phyloP scores from a whole-genome alignment of 495 filamentous ascomycete species.

The Tuber magnatum region DNA sequence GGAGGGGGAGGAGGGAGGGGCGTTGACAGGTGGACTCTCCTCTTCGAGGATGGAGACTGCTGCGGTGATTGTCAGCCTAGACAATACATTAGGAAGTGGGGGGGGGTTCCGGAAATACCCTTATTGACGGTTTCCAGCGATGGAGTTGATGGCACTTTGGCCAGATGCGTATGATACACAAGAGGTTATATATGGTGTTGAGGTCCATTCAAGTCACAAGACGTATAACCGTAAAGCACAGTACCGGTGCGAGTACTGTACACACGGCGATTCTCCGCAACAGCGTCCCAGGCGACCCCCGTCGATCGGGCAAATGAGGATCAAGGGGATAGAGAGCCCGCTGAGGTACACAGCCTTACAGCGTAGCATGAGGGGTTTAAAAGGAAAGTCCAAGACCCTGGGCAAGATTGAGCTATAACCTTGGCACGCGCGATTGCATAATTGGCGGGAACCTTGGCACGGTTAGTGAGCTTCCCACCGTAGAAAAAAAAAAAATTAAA shows the following conservation, averaged over 20 bases:
- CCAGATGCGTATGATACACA: neutral
- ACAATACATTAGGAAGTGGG: neutral
- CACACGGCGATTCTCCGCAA: neutral
- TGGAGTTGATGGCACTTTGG: neutral
- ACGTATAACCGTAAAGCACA: neutral
- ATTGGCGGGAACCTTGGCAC: no score
- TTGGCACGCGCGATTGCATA: no score
- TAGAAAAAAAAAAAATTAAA: no score
- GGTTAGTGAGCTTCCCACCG: no score
- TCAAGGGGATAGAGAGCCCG: neutral
- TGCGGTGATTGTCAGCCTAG: conserved; percentile 5
- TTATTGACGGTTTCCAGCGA: neutral
- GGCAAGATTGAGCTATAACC: neutral
- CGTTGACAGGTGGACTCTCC: conserved; percentile 1
- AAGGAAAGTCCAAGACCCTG: neutral
- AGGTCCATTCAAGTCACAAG: neutral
- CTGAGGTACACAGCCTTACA: neutral
- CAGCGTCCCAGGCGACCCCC: neutral
- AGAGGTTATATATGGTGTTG: neutral
- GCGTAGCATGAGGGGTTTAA: neutral
- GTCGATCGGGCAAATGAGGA: neutral
- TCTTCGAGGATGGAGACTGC: conserved; percentile 7
- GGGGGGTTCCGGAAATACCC: neutral
- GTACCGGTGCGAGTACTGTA: no score
- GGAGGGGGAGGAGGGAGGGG: neutral